Evolutionary conservation across 2,329 filamentous ascomycete genomes (phyloP), one percentile per base, ranked within the genome.

Genomic region (Cadophora luteo-olivacea): DNA sequence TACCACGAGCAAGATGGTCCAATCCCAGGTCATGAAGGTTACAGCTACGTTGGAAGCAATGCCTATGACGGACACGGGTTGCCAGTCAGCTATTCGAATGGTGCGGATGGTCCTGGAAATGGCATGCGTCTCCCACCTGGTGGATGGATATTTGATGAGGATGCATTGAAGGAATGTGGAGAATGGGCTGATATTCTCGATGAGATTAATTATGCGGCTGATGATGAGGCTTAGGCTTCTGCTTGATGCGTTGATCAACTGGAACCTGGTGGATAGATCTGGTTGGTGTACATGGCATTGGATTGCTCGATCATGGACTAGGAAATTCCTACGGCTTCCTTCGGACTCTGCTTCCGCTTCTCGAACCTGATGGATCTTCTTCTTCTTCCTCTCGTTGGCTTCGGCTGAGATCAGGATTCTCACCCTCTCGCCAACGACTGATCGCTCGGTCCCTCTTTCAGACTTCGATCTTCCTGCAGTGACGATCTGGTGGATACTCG

Each of bases 141-240:
- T 36, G 61, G 61, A 54, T 64, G 61, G 61, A 19, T 52, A n/a
- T 64, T 64, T 16, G 45, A 54, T 64, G 48, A 64, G 32, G 49
- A 25, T 29, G 61, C 14, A 19, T 29, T 64, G 61, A 52, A 19
- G 12, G 24, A 36, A 14, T 11, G 14, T 12, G 48, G 32, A 22
- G 48, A 38, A 36, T 64, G 61, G 61, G 48, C 61, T 2, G 48
- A 25, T 12, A n/a, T 64, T 29, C 48, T 64, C 8, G 48, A 52
- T 54, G 61, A 52, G 61, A 29, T 64, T 29, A n/a, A 54, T 33
- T 38, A 11, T 24, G 29, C 7, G n/a, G 33, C 4, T 22, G 61
- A 64, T 64, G 22, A 24, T 25, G 61, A 54, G 22, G 24, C n/a
- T 11, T 54, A 54, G 25, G 41, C 14, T 51, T 45, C 41, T 45